Evolutionary conservation across 148 eudicot species (phyloP), one percentile per base, ranked within the genome.

Genomic region (Nyssa sinensis): DNA sequence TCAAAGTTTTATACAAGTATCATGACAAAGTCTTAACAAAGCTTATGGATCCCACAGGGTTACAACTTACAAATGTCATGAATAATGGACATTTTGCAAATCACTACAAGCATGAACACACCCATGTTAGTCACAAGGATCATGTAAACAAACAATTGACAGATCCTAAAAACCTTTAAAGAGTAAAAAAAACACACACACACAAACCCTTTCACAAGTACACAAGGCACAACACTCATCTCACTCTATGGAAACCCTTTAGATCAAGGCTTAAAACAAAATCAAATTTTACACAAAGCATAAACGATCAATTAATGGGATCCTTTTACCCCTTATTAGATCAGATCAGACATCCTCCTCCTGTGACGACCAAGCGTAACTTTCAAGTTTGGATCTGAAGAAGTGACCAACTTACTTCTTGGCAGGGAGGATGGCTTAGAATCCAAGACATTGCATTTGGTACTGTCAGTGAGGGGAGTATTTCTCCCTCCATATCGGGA

Each of bases 321-420:
- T 17, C 28, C 25, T 28, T 67, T 28, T 28, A 49, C 64, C 23
- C 30, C n/a, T 17, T 19, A 14, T 84, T 37, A 88, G 23, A 64
- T 75, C 32, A 85, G 39, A 80, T 83, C 74, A 21, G 94, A 90
- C 84, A 86, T 83, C 77, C 91, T 84, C 80, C 94, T 87, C 59
- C 89, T 82, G 62, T 90, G 94, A 63, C 80, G 88, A 34, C 67
- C 31, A n/a, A 81, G 44, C 21, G 77, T 63, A 27, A 75, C 57
- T 75, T 72, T 86, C 72, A 73, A 74, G 77, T 75, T 84, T 47
- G 87, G 81, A 87, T 78, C 77, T 14, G 86, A 85, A 69, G 85
- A 79, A 59, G 81, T 74, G 61, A 81, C 80, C 33, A 65, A 30
- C 72, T 80, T 82, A 24, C 74, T 76, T 44, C 74, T 82, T 1